These are phyloP conservation scores for Debaryomyces hansenii DNA, from an alignment of 805 yeast species.

Conservation along the genomic window DNA sequence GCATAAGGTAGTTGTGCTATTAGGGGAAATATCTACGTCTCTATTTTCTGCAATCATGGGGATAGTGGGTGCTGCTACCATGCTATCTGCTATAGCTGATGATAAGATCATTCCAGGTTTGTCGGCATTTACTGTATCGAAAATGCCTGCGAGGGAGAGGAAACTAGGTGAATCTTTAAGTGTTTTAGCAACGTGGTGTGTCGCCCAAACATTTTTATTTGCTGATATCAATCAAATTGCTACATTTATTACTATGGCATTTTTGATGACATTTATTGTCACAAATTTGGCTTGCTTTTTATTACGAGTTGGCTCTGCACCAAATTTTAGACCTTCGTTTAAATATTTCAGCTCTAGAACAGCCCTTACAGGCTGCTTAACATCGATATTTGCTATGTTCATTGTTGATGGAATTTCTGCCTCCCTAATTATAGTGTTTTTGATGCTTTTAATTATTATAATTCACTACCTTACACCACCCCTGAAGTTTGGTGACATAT, in stretches of 20 bases:
- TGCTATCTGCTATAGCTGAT: constrained; percentile 86
- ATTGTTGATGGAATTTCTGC: constrained; percentile 93
- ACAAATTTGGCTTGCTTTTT: constrained; percentile 92
- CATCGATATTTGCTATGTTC: constrained; percentile 83
- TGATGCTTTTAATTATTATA: constrained; percentile 64
- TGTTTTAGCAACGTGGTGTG: constrained; percentile 71
- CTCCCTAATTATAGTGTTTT: constrained; percentile 63
- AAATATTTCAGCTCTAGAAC: constrained; percentile 80
- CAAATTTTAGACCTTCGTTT: constrained; percentile 97
- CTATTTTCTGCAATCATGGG: constrained; percentile 94
- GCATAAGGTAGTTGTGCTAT: constrained; percentile 62
- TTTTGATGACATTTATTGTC: constrained; percentile 91
- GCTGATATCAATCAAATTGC: constrained; percentile 95
- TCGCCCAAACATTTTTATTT: constrained; percentile 82
- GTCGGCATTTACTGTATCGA: constrained; percentile 43
- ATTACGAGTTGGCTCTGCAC: constrained; percentile 86
- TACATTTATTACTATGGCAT: constrained; percentile 94
- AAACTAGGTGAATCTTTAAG: constrained; percentile 63
- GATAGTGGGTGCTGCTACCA: constrained; percentile 90
- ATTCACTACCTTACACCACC: constrained; percentile 94
- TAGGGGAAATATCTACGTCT: constrained; percentile 93
- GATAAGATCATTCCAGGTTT: constrained; percentile 88
- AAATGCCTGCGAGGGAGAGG: constrained; percentile 41
- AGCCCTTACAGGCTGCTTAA: constrained; percentile 71
- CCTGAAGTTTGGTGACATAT: constrained; percentile 97